These are phyloP conservation scores for Saccharomyces pastorianus DNA, from an alignment of 1,139 yeast species.

Conservation along the genomic window DNA sequence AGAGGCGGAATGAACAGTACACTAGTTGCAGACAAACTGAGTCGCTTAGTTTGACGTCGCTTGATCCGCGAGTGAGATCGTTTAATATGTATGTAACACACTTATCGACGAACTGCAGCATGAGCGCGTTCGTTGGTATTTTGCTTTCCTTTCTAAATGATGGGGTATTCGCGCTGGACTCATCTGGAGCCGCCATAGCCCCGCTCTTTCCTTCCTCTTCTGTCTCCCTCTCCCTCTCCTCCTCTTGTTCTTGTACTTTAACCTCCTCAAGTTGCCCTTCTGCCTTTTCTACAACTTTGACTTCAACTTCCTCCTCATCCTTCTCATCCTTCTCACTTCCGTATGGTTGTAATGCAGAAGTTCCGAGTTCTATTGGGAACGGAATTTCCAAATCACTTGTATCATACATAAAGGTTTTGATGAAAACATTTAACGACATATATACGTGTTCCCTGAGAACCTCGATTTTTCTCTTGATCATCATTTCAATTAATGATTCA, in stretches of 20 bases:
- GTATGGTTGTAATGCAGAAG: background rate
- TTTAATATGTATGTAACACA: conserved; percentile 17
- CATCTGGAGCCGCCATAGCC: background rate
- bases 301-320: background rate
- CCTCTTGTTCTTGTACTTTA: background rate
- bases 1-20: conserved; percentile 31
- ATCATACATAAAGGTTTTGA: conserved; percentile 12
- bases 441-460: conserved; percentile 58
- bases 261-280: background rate
- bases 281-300: background rate
- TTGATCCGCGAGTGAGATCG: conserved; percentile 9
- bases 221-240: background rate
- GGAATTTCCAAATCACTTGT: conserved; percentile 15
- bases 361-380: conserved; percentile 4
- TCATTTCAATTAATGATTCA: conserved; percentile 45
- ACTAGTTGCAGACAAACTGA: conserved; percentile 30
- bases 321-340: background rate
- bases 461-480: conserved; percentile 72
- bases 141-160: background rate
- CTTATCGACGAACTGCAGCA: conserved; percentile 24
- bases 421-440: conserved; percentile 25
- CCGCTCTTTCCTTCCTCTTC: background rate
- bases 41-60: conserved; percentile 17
- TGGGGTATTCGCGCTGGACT: conserved; percentile 4
- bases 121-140: conserved; percentile 19